Percentiles rank a stretch among this genome's conserved stretches.
Conservation (phyloP, 2,329 filamentous ascomycete genomes). For the Mollisiaceae sp. region DNA sequence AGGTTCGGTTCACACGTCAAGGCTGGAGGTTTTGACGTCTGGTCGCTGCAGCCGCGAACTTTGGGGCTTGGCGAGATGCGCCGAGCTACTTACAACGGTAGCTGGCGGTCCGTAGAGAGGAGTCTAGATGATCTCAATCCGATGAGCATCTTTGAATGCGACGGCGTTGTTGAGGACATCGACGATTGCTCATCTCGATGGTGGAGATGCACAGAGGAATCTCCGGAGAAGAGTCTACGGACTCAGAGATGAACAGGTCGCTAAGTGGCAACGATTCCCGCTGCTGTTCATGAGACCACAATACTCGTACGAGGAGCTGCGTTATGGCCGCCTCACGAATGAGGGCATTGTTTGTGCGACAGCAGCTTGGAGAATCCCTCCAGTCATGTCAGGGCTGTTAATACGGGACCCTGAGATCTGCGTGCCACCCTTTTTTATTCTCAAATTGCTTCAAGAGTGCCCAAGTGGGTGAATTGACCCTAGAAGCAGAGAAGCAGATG, state of each 20-base stretch:
- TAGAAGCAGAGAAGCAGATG: neutral
- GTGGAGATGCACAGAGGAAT: neutral
- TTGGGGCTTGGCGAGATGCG: neutral
- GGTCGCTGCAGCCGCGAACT: slow-evolving; percentile 3
- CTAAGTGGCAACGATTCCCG: neutral
- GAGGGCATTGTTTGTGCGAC: neutral
- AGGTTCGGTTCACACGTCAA: slow-evolving; percentile 10
- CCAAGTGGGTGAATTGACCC: neutral
- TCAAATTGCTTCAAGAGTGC: neutral
- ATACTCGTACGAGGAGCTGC: too few species aligned
- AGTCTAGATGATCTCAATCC: neutral
- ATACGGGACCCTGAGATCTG: neutral
- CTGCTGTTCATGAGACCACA: too few species aligned
- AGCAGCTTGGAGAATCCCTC: neutral
- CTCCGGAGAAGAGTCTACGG: neutral
- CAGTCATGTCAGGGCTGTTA: neutral
- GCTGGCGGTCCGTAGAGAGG: neutral
- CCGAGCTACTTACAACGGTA: neutral
- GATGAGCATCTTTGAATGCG: neutral
- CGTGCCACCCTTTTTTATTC: neutral
- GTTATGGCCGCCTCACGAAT: neutral
- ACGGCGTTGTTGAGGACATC: neutral
- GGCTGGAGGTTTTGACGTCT: slow-evolving; percentile 11
- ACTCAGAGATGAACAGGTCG: neutral
- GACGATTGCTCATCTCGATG: neutral